A percentile compares a stretch with the other conserved stretches of the same genome.
phyloP scores from a whole-genome alignment of 345 rosid genomes.

The Bruguiera parviflora region DNA sequence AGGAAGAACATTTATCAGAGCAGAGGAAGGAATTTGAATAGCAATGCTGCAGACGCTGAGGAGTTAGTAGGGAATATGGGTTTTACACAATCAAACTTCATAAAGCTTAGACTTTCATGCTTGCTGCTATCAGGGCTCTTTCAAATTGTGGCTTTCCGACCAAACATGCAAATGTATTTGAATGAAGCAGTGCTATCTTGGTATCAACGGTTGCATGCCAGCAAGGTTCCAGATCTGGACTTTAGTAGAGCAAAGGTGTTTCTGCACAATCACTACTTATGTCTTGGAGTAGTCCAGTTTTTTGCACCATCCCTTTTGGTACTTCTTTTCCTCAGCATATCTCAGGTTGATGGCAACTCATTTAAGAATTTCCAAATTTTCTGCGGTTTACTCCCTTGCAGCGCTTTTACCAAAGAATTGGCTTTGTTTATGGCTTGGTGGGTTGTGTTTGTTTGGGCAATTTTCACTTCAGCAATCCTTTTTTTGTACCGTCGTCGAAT shows the following conservation, averaged over 20 bases:
- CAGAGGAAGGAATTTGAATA: slow-evolving; percentile 10
- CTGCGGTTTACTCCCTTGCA: slow-evolving; percentile 56
- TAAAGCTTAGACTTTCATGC: slow-evolving; percentile 48
- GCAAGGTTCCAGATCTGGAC: slow-evolving; percentile 82
- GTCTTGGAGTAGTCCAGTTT: slow-evolving; percentile 74
- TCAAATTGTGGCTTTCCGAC: slow-evolving; percentile 61
- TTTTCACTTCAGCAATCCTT: slow-evolving; percentile 55
- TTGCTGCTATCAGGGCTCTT: slow-evolving; percentile 50
- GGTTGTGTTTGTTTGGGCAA: slow-evolving; percentile 69
- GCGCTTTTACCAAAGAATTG: slow-evolving; percentile 43
- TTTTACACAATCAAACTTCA: slow-evolving; percentile 41
- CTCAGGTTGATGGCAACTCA: slow-evolving; percentile 51
- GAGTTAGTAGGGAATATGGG: slow-evolving; percentile 65
- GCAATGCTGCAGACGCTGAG: slow-evolving; percentile 18
- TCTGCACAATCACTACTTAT: slow-evolving; percentile 79
- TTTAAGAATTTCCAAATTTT: slow-evolving; percentile 34
- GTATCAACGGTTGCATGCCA: slow-evolving; percentile 88
- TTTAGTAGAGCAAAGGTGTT: slow-evolving; percentile 92
- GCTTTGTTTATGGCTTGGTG: slow-evolving; percentile 86
- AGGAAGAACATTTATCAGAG: slow-evolving; percentile 27
- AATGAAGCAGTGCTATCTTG: slow-evolving; percentile 86
- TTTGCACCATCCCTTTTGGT: slow-evolving; percentile 58
- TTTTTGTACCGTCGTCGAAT: slow-evolving; percentile 62
- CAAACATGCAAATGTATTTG: slow-evolving; percentile 83
- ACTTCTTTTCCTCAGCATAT: slow-evolving; percentile 59